phyloP scores from a whole-genome alignment of 2,329 filamentous ascomycete genomes.

The Hirsutella minnesotensis region DNA sequence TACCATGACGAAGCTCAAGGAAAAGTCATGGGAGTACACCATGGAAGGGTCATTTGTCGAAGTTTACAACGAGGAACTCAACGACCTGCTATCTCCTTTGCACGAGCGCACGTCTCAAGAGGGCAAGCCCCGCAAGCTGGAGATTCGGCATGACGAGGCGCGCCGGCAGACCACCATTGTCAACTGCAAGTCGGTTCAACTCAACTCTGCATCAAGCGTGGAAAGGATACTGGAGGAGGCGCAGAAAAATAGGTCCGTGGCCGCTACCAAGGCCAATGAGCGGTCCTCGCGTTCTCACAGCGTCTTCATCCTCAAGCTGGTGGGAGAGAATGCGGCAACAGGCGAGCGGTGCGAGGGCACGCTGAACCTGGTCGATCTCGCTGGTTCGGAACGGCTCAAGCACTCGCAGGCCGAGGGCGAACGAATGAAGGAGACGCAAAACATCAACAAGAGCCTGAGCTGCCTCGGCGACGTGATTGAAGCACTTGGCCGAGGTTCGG shows the following conservation, averaged over 20 bases:
- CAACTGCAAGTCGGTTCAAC: slow-evolving; percentile 62
- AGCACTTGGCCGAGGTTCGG: slow-evolving; percentile 72
- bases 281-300: slow-evolving; percentile 89
- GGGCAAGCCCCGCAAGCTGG: slow-evolving; percentile 67
- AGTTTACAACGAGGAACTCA: slow-evolving; percentile 95
- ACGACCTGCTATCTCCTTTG: slow-evolving; percentile 59
- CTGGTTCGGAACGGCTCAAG: slow-evolving; percentile 82
- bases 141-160: slow-evolving; percentile 75
- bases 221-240: slow-evolving; percentile 71
- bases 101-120: slow-evolving; percentile 37
- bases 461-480: slow-evolving; percentile 92
- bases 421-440: slow-evolving; percentile 85
- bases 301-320: slow-evolving; percentile 82
- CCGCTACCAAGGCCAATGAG: slow-evolving; percentile 95
- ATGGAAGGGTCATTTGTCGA: slow-evolving; percentile 96
- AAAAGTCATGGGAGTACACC: slow-evolving; percentile 87
- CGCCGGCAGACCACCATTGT: slow-evolving; percentile 74
- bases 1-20: slow-evolving; percentile 69
- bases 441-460: slow-evolving; percentile 90
- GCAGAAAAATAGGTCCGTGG: slow-evolving; percentile 77
- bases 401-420: slow-evolving; percentile 80
- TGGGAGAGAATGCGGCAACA: slow-evolving; percentile 59
- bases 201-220: slow-evolving; percentile 72
- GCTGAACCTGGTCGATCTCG: slow-evolving; percentile 89
- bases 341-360: slow-evolving; percentile 83